These are phyloP conservation scores for Coniochaeta sp. DNA, from an alignment of 2,329 filamentous ascomycete genomes.

Conservation along the genomic window DNA sequence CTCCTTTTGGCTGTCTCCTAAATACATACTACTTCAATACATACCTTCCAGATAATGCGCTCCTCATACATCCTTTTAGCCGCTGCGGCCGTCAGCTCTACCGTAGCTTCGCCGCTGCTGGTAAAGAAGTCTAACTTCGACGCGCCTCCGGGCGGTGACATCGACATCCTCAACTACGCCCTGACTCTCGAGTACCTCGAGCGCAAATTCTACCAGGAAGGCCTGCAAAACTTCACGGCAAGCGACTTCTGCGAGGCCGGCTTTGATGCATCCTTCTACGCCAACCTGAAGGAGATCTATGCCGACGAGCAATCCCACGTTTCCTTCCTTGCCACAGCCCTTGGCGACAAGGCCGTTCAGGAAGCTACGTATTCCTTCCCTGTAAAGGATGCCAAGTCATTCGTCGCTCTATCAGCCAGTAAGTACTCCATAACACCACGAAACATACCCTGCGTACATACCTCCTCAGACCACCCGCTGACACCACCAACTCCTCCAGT, in stretches of 20 bases:
- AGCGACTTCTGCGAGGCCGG: slow-evolving; percentile 2
- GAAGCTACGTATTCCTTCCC: slow-evolving; percentile 51
- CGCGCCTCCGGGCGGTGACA: not conserved
- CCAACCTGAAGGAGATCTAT: slow-evolving; percentile 48
- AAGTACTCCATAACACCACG: slow-evolving; percentile 14
- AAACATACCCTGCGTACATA: too few species aligned
- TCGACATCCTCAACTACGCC: slow-evolving; percentile 15
- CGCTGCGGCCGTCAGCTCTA: not conserved
- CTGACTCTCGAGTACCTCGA: slow-evolving; percentile 50
- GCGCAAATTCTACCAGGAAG: slow-evolving; percentile 54
- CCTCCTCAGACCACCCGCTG: too few species aligned
- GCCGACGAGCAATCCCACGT: slow-evolving; percentile 53
- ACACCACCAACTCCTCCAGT: slow-evolving; percentile 28
- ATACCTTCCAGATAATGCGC: not conserved
- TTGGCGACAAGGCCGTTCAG: slow-evolving; percentile 39
- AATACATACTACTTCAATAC: not conserved
- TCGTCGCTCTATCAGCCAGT: slow-evolving; percentile 28
- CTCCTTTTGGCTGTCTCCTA: not conserved
- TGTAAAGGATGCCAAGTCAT: slow-evolving; percentile 35
- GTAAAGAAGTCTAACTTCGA: not conserved
- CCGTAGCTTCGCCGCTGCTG: not conserved
- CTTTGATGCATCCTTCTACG: slow-evolving; percentile 38
- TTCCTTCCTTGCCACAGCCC: slow-evolving; percentile 41
- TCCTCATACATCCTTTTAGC: not conserved
- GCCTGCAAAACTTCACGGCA: slow-evolving; percentile 46